Percentiles rank a stretch among this genome's conserved stretches.
These are phyloP conservation scores for Colletotrichum cereale DNA, from an alignment of 2,329 filamentous ascomycete genomes.

Conservation along the genomic window DNA sequence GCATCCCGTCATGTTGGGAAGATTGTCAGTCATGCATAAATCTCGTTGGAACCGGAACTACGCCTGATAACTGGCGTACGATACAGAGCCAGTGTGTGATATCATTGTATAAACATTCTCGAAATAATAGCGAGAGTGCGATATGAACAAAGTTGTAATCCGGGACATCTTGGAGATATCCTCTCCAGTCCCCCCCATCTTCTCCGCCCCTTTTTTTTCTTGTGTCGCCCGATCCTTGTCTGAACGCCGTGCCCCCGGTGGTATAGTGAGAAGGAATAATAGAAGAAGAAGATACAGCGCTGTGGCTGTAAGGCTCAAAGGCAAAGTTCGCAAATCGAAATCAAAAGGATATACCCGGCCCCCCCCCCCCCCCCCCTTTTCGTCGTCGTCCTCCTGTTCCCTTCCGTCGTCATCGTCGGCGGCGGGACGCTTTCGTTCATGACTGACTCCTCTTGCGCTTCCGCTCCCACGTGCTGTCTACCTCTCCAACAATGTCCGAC, in stretches of 20 bases:
- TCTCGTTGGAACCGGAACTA: not conserved
- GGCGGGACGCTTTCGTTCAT: not conserved
- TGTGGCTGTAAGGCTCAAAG: conserved; percentile 5
- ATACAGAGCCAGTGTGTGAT: not conserved
- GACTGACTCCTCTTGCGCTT: conserved; percentile 43
- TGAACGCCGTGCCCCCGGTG: conserved; percentile 23
- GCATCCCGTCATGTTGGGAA: not conserved
- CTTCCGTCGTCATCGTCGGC: too few relatives aligned
- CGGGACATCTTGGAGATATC: not conserved
- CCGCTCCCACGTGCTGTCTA: conserved; percentile 46
- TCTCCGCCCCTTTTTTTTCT: conserved; percentile 1
- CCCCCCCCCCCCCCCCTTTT: too few relatives aligned
- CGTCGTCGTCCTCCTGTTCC: not conserved
- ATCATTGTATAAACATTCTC: conserved; percentile 16
- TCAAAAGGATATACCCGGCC: conserved; percentile 35
- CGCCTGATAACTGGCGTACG: not conserved
- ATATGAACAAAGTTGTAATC: conserved; percentile 1
- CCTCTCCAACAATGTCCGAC: conserved; percentile 43
- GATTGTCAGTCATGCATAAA: not conserved
- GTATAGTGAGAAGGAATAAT: conserved; percentile 17
- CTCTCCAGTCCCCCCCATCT: not conserved
- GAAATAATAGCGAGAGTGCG: not conserved
- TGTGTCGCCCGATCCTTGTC: not conserved
- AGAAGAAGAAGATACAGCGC: conserved; percentile 8
- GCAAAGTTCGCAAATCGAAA: conserved; percentile 5